Base-by-base conservation (phyloP, 352 stramenopile genomes). In the Phytophthora quininea region DNA sequence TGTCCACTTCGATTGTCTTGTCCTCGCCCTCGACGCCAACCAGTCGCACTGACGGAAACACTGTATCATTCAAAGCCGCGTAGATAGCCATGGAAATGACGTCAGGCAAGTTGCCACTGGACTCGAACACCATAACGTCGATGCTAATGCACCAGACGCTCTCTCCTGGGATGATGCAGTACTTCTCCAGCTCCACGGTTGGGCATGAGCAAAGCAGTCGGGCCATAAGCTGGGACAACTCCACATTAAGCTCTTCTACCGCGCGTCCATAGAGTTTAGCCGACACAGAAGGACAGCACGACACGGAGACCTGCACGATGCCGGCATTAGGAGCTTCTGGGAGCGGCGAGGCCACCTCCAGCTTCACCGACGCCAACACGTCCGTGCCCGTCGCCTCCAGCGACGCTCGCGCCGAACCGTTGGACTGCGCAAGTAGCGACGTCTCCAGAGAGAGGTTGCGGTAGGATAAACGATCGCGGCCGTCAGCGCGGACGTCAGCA, bases 21-120 rank as follows among this genome's bases (percentile, higher is more conserved):
- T 91, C 82, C 47, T 92, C 84, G 57, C 81, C 80, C 62, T 92
- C 86, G 12, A 91, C 82, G 35, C 84, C 84, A 24, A 90, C 82
- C 31, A 92, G 71, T 1, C 80, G 74, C 58, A 94, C 82, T n/a
- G 72, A 74, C 33, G 86, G 86, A 58, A 94, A 88, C 38, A 94
- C 67, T 31, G 86, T 94, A 68, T 92, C 83, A 60, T 88, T 89
- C 24, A 94, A 72, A 31, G 86, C 86, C n/a, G 82, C 84, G 67
- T 94, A 92, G 47, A 91, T 85, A 12, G 86, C 84, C 73, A 94
- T 87, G 37, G 84, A 91, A 54, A 94, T 91, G 43, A 92, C 58
- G 33, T 92, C 84, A 0, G 82, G 79, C 40, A 94, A 61, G 62
- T 92, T 94, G 6, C 86, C 86, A 14, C 69, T 90, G 4, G 86